Base-by-base conservation (phyloP, 768 basidiomycete genomes). In the Podaxis carcinomalis region DNA sequence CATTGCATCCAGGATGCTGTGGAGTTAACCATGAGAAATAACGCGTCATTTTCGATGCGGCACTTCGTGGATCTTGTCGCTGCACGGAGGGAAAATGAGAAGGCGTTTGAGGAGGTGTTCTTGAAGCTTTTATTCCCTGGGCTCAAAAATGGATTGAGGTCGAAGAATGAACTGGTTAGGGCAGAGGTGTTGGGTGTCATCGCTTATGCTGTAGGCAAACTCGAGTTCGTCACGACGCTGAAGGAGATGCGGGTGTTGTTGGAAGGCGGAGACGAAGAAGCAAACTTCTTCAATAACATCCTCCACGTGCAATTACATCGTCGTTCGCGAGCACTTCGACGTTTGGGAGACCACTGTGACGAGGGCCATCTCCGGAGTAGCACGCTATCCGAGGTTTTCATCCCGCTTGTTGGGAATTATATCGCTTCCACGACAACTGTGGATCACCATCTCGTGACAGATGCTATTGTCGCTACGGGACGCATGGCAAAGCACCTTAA, bases 221-320 rank as follows among this genome's bases (percentile, higher is more conserved):
- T 90, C 65, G 75, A 80, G 5, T 73, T 78, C 19, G 76, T 95
- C 32, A 68, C 75, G 0, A 72, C 82, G 1, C 73, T 98, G 27
- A 85, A 85, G 53, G 95, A 98, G 69, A 87, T 98, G 86, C 84
- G 77, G 23, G 80, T 86, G 10, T 74, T 98, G 5, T 80, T 98
- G 35, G 92, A 91, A 6, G 85, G 80, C 16, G 95, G 93, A 1
- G 95, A 98, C 69, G 88, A 91, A 52, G 96, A 99, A 72, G 94
- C 93, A 35, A 95, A 90, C 69, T 95, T 98, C 77, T 98, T 99
- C 83, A 89, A 88, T 78, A 99, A 99, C 72, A 86, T 98, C 51
- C 84, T 90, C 56, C 97, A 99, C 69, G 84, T 98, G 47, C 97
- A 99, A 73, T 76, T 89, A 2, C 95, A 98, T 72, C 86, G 95